Evolutionary conservation across 768 basidiomycete species (phyloP), one percentile per base, ranked within the genome.

Genomic region (Calocybe cyanea): DNA sequence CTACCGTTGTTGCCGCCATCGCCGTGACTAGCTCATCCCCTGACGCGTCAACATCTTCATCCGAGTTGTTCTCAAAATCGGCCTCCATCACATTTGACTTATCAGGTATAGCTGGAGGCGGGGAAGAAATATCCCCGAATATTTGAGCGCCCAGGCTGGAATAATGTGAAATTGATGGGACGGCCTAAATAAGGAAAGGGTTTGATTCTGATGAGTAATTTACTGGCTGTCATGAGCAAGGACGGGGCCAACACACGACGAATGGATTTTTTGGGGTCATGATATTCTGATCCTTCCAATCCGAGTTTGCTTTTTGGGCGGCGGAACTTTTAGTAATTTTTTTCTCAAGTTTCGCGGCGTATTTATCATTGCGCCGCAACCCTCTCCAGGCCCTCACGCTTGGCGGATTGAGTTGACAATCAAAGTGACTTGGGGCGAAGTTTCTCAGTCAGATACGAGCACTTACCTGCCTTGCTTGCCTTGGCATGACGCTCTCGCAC

Each of bases 301-400:
- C 30, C 57, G 50, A 11, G 56, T 72, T 72, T 2, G 70, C 62
- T 41, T 63, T 67, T 38, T 68, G 66, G 40, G 66, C 64, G 46
- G 65, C 66, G 37, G 59, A 60, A 48, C 69, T 72, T 34, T 49
- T 64, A 10, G 67, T 68, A 4, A 70, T 64, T 57, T 82, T 83
- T 51, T 70, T 70, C 57, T 81, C 75, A 1, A 92, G 71, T 57
- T 88, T 86, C 23, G 70, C 71, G 9, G 91, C 92, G 59, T 90
- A 93, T 43, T 70, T 71, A 43, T 77, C 73, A 58, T 93, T 92
- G 54, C 73, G 79, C 21, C 83, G 75, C 38, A 92, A 58, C 7
- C 82, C 84, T 47, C 92, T 75, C 82, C 85, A 93, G 23, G 87
- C 91, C 17, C 92, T 81, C 41, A 92, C 69, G 56, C 90, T 93